These are phyloP conservation scores for Prunus campanulata DNA, from an alignment of 306 rosid genomes.

Conservation along the genomic window DNA sequence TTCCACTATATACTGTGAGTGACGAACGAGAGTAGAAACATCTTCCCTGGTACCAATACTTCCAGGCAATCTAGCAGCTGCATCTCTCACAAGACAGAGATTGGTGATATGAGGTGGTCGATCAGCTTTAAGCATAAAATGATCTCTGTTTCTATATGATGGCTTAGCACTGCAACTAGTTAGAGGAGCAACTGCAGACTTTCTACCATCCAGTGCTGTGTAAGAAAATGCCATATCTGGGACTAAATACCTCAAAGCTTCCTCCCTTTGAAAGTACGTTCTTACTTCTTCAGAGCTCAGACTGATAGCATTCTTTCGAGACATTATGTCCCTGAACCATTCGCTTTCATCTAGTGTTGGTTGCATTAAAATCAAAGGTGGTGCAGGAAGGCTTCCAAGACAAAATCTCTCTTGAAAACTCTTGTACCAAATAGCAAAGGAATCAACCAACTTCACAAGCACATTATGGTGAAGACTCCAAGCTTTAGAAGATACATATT, in stretches of 20 bases:
- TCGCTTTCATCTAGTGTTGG: constrained; percentile 52
- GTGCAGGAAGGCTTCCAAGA: constrained; percentile 62
- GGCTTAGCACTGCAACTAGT: constrained; percentile 60
- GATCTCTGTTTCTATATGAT: constrained; percentile 54
- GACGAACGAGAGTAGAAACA: constrained; percentile 61
- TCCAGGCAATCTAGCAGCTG: constrained; percentile 79
- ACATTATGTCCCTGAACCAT: constrained; percentile 49
- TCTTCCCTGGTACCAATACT: constrained; percentile 70
- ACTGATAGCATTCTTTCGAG: constrained; percentile 54
- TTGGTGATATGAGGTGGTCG: constrained; percentile 57
- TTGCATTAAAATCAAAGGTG: constrained; percentile 59
- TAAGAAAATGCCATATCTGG: constrained; percentile 65
- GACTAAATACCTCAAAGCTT: constrained; percentile 62
- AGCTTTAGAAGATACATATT: constrained; percentile 51
- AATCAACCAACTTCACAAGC: constrained; percentile 66
- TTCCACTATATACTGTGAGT: constrained; percentile 63
- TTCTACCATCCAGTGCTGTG: constrained; percentile 64
- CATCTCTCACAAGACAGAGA: constrained; percentile 68
- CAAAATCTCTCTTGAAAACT: constrained; percentile 55
- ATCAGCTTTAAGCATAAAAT: constrained; percentile 60
- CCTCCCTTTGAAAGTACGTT: constrained; percentile 59
- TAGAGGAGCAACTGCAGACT: constrained; percentile 69
- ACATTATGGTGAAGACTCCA: constrained; percentile 64
- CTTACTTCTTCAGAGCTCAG: constrained; percentile 62
- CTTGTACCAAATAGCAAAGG: constrained; percentile 62